These are phyloP conservation scores for Bacidia rubella DNA, from an alignment of 495 filamentous ascomycete species.

Conservation along the genomic window DNA sequence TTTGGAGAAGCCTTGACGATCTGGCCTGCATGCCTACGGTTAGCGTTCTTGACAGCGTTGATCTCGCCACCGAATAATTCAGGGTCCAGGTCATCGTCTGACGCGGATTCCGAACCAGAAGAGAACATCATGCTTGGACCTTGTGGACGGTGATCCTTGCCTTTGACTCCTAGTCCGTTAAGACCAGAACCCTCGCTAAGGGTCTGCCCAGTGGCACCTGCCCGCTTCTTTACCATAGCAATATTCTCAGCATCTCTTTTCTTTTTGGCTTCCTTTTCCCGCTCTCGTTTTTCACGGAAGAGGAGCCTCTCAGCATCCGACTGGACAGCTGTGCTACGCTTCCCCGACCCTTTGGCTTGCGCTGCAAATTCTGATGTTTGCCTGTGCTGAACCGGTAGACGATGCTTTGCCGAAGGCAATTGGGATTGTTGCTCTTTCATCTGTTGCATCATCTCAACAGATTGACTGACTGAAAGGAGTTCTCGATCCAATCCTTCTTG, in stretches of 20 bases:
- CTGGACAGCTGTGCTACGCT: conserved; percentile 22
- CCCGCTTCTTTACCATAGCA: conserved; percentile 45
- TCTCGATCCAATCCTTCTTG: conserved; percentile 28
- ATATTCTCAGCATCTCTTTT: conserved; percentile 55
- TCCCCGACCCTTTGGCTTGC: conserved; percentile 21
- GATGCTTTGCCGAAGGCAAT: conserved; percentile 24
- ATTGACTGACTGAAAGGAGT: conserved; percentile 31
- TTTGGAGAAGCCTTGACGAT: conserved; percentile 34
- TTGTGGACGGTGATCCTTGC: conserved; percentile 61
- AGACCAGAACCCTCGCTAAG: conserved; percentile 68
- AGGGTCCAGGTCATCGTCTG: conserved; percentile 53
- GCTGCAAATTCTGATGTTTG: conserved; percentile 16
- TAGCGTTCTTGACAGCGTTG: conserved; percentile 25
- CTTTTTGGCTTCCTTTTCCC: conserved; percentile 59
- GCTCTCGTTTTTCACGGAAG: conserved; percentile 56
- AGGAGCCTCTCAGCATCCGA: conserved; percentile 28
- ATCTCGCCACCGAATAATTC: conserved; percentile 42
- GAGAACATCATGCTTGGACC: conserved; percentile 81
- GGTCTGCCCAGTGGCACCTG: conserved; percentile 40
- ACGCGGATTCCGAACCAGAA: conserved; percentile 56
- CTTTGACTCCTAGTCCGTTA: conserved; percentile 58
- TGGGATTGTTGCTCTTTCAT: conserved; percentile 24
- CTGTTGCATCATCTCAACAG: conserved; percentile 36
- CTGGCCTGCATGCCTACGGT: conserved; percentile 41
- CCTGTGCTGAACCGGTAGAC: conserved; percentile 26